Conservation (phyloP, 495 filamentous ascomycete species). For the Penicillium cosmopolitanum region DNA sequence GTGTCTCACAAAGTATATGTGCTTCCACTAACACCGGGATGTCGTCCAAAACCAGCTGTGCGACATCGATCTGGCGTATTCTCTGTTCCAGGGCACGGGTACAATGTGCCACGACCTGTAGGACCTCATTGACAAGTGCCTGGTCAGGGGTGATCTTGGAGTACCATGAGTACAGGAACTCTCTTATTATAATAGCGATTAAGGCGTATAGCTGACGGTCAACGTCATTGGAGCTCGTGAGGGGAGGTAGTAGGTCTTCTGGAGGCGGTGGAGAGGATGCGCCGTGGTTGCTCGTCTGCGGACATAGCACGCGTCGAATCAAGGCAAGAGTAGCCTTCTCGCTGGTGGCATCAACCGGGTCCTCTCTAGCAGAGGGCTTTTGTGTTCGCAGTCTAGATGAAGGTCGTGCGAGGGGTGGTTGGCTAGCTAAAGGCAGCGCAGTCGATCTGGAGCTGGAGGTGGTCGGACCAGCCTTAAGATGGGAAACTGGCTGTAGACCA, state of each 20-base stretch:
- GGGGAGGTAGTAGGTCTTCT: slow-evolving; percentile 81
- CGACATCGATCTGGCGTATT: slow-evolving; percentile 77
- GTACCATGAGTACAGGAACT: slow-evolving; percentile 93
- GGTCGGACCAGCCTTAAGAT: slow-evolving; percentile 55
- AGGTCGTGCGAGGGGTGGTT: slow-evolving; percentile 33
- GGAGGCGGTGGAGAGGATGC: slow-evolving; percentile 57
- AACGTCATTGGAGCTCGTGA: slow-evolving; percentile 90
- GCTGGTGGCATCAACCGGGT: slow-evolving; percentile 42
- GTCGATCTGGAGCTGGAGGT: slow-evolving; percentile 49
- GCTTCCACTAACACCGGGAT: slow-evolving; percentile 78
- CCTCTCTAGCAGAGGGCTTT: slow-evolving; percentile 31
- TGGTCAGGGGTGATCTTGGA: slow-evolving; percentile 87
- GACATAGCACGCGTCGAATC: slow-evolving; percentile 69
- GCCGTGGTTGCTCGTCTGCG: slow-evolving; percentile 47
- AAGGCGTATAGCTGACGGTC: slow-evolving; percentile 92
- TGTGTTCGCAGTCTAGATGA: slow-evolving; percentile 38
- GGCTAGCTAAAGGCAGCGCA: slow-evolving; percentile 34
- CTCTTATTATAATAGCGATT: slow-evolving; percentile 82
- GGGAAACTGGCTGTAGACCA: slow-evolving; percentile 49
- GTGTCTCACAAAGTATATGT: slow-evolving; percentile 74
- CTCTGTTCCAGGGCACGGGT: slow-evolving; percentile 85
- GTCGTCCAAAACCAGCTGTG: slow-evolving; percentile 85
- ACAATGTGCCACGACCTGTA: slow-evolving; percentile 87
- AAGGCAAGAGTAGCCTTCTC: slow-evolving; percentile 62
- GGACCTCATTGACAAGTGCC: slow-evolving; percentile 79